Conservation (phyloP, 2,329 filamentous ascomycete genomes). For the Penicillium polonicum region DNA sequence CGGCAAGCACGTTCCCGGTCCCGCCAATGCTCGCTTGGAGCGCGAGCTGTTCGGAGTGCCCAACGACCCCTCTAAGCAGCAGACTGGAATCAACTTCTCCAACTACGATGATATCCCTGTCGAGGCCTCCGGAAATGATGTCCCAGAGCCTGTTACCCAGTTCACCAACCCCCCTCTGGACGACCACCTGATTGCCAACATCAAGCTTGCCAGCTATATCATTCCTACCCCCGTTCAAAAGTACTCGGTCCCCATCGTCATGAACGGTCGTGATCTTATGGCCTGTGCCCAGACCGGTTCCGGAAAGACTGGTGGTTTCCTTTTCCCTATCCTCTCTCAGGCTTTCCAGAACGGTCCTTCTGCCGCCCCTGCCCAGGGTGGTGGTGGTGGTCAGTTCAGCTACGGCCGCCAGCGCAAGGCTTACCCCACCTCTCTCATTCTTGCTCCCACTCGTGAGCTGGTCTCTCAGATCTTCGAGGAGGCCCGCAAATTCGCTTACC, state of each 20-base stretch:
- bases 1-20: constrained; percentile 91
- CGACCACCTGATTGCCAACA: constrained; percentile 89
- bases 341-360: constrained; percentile 88
- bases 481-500: constrained; percentile 96
- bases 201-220: constrained; percentile 90
- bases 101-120: constrained; percentile 99
- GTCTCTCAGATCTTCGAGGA: constrained; percentile 99
- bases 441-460: constrained; percentile 95
- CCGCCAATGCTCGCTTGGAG: constrained; percentile 83
- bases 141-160: constrained; percentile 83
- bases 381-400: constrained; percentile 55
- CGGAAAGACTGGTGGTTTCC: constrained; percentile 99
- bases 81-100: constrained; percentile 99
- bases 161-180: constrained; percentile 96
- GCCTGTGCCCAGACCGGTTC: constrained; percentile 99
- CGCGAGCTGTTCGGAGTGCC: constrained; percentile 89
- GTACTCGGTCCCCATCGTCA: constrained; percentile 98
- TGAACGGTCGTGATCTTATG: constrained; percentile 97
- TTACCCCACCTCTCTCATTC: constrained; percentile 91
- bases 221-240: constrained; percentile 97
- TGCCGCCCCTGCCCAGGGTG: constrained; percentile 56
- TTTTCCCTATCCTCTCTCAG: constrained; percentile 98
- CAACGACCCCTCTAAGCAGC: constrained; percentile 92
- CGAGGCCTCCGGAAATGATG: constrained; percentile 89
- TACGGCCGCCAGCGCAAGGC: constrained; percentile 96